These are phyloP conservation scores for Olyra latifolia DNA, from an alignment of 176 grass and related monocot species.

Conservation along the genomic window DNA sequence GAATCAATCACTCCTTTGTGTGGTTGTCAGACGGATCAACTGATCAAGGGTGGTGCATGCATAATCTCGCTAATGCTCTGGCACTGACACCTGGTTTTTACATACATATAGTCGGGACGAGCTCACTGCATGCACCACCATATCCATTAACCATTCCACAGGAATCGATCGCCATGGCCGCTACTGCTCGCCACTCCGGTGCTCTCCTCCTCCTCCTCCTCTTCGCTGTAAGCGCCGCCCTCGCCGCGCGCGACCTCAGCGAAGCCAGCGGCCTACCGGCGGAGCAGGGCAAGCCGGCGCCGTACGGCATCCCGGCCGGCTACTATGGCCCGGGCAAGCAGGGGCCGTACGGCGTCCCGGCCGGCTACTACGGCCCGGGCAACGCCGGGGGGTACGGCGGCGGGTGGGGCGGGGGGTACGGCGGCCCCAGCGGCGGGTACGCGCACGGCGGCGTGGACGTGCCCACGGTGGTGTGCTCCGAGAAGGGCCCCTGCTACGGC, in stretches of 20 bases:
- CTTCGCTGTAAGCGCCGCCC: neutral
- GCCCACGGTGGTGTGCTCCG: constrained; percentile 61
- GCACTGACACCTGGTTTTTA: neutral
- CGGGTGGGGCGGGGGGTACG: constrained; percentile 56
- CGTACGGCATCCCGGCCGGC: constrained; percentile 12
- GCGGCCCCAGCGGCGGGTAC: constrained; percentile 45
- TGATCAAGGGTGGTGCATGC: no score
- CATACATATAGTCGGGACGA: neutral
- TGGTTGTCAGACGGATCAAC: no score
- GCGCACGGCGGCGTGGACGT: constrained; percentile 45
- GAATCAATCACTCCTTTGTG: no score
- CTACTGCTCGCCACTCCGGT: neutral
- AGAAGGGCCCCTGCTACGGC: constrained; percentile 64
- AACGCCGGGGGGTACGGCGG: constrained; percentile 24
- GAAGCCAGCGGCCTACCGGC: neutral
- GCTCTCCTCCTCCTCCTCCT: constrained; percentile 25
- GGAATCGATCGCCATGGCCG: neutral
- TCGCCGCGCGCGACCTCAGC: constrained; percentile 40
- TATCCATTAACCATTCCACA: no score
- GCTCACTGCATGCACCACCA: no score
- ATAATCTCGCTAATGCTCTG: neutral
- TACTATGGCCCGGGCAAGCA: constrained; percentile 13
- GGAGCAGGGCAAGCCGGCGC: neutral
- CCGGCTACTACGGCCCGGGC: constrained; percentile 17
- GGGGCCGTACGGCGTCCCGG: constrained; percentile 12